These are phyloP conservation scores for Rhytidiadelphus loreus DNA, from an alignment of 225 moss, liverwort and hornwort species.

Conservation along the genomic window DNA sequence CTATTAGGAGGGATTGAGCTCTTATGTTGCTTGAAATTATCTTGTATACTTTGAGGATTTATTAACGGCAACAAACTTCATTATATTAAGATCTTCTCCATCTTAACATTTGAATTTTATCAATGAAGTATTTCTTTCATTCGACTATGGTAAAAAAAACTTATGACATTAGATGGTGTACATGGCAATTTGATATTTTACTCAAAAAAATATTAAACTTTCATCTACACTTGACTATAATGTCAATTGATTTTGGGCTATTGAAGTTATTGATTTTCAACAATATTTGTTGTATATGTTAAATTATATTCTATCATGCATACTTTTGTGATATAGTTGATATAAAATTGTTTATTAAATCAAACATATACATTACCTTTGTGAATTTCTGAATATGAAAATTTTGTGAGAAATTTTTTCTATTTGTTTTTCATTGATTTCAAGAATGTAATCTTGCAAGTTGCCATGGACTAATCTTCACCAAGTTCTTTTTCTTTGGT, in stretches of 20 bases:
- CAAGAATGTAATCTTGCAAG: neutral
- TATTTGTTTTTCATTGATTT: neutral
- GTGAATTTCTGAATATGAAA: neutral
- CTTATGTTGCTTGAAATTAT: too few species aligned
- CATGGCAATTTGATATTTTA: neutral
- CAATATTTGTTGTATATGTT: neutral
- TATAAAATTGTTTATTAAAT: neutral
- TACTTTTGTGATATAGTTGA: neutral
- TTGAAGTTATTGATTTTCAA: neutral
- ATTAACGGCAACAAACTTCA: neutral
- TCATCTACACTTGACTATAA: neutral
- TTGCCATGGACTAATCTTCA: neutral
- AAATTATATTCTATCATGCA: neutral
- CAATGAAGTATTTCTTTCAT: too few species aligned
- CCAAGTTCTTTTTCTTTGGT: neutral
- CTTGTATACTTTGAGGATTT: neutral
- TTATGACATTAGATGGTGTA: too few species aligned
- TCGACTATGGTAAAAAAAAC: neutral
- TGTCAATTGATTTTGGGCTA: accelerated
- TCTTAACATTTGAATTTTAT: neutral
- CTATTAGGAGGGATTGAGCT: neutral
- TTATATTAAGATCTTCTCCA: neutral
- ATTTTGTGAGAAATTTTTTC: accelerated
- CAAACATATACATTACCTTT: neutral
- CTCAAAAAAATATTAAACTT: neutral